Evolutionary conservation across 371 early-diverging fungal genomes (phyloP).

Genomic region (Apophysomyces trapeziformis): DNA sequence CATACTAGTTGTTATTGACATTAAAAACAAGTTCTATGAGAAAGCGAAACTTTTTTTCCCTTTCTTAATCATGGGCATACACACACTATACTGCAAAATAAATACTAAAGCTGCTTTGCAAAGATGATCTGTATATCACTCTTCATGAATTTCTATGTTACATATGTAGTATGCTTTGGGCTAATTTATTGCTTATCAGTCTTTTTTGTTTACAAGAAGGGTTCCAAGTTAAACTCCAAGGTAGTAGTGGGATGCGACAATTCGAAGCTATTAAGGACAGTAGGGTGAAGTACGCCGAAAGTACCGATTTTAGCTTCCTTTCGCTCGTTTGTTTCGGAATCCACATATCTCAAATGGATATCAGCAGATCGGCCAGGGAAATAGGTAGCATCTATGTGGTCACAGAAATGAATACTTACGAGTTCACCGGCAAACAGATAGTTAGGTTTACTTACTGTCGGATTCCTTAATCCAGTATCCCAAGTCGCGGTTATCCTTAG

Average conservation of each 20-base stretch:
- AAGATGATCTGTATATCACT: no score
- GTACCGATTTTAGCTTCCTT: slow-evolving; percentile 71
- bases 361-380: slow-evolving; percentile 94
- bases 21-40: no score
- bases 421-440: neutral
- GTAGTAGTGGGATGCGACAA: slow-evolving; percentile 87
- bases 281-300: slow-evolving; percentile 95
- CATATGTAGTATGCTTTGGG: neutral
- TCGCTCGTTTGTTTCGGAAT: slow-evolving; percentile 46
- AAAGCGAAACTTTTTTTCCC: no score
- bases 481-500: slow-evolving; percentile 40
- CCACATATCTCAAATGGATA: slow-evolving; percentile 67
- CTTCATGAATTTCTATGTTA: no score
- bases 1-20: no score
- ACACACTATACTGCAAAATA: no score
- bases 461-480: slow-evolving; percentile 89
- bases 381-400: slow-evolving; percentile 72
- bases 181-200: neutral
- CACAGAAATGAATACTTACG: neutral
- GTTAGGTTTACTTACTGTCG: slow-evolving; percentile 49
- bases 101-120: no score
- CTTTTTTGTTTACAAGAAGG: slow-evolving; percentile 76
- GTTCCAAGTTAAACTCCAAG: slow-evolving; percentile 95
- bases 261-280: slow-evolving; percentile 86
- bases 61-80: no score